Conservation (phyloP, 2,329 filamentous ascomycete species). For the Alternaria sp. region DNA sequence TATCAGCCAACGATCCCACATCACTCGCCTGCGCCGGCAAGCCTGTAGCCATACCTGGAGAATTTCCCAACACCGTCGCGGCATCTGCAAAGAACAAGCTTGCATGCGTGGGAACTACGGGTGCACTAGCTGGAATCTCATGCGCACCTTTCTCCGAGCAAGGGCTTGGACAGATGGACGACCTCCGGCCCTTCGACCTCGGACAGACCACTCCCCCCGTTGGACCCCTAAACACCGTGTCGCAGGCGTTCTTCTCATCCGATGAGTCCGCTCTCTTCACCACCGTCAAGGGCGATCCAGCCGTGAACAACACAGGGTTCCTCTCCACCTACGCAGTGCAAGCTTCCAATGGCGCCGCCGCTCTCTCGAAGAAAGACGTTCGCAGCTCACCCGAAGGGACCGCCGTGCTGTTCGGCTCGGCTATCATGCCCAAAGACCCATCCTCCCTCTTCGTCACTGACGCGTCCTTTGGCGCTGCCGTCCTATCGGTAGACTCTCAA, state of each 20-base stretch:
- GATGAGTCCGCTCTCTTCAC: constrained; percentile 61
- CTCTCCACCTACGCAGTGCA: constrained; percentile 60
- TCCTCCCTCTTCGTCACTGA: constrained; percentile 61
- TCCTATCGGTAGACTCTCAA: constrained; percentile 53
- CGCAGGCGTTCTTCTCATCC: constrained; percentile 65
- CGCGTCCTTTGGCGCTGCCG: constrained; percentile 62
- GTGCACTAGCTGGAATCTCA: constrained; percentile 46
- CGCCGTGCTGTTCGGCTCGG: constrained; percentile 63
- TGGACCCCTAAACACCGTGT: constrained; percentile 65
- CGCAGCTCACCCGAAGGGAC: constrained; percentile 61
- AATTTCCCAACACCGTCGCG: constrained; percentile 50
- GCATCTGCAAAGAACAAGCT: constrained; percentile 45
- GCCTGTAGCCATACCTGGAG: constrained; percentile 43
- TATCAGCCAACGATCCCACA: constrained; percentile 38
- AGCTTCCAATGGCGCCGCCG: not conserved
- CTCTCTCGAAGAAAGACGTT: constrained; percentile 26
- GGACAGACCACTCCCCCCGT: constrained; percentile 64
- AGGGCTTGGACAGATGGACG: constrained; percentile 45
- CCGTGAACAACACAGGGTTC: constrained; percentile 63
- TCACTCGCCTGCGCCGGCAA: constrained; percentile 40
- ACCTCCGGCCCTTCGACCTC: constrained; percentile 54
- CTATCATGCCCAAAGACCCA: constrained; percentile 52
- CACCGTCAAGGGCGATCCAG: constrained; percentile 67
- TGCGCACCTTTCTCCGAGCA: constrained; percentile 41
- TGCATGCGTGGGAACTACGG: constrained; percentile 49